Percentiles rank a stretch among this genome's conserved stretches.
Conservation (phyloP, 768 basidiomycete genomes). For the Albatrellus ellisii region DNA sequence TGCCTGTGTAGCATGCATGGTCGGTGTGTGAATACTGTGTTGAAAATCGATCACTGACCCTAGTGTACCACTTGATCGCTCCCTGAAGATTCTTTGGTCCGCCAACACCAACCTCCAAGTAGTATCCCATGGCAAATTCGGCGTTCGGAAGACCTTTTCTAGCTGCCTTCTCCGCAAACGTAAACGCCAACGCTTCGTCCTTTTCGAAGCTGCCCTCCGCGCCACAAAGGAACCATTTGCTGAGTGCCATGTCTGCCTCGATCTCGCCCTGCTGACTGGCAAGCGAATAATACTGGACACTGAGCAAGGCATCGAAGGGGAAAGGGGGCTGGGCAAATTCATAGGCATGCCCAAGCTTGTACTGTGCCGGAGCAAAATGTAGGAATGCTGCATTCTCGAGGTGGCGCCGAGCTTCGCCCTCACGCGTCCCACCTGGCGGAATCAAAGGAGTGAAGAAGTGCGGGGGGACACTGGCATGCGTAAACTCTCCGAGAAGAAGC, state of each 20-base stretch:
- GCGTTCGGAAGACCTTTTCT: slow-evolving; percentile 64
- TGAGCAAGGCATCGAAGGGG: slow-evolving; percentile 78
- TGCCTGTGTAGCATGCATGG: slow-evolving; percentile 34
- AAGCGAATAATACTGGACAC: slow-evolving; percentile 80
- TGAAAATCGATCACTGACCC: slow-evolving; percentile 24
- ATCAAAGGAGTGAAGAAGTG: slow-evolving; percentile 42
- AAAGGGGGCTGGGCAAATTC: slow-evolving; percentile 83
- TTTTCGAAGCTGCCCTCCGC: slow-evolving; percentile 67
- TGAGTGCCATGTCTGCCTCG: slow-evolving; percentile 94
- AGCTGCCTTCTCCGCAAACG: slow-evolving; percentile 84
- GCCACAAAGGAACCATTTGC: slow-evolving; percentile 96
- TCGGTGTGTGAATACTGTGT: not conserved
- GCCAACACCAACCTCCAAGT: slow-evolving; percentile 86
- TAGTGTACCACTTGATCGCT: slow-evolving; percentile 70
- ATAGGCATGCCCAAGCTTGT: slow-evolving; percentile 86
- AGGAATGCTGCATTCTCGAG: slow-evolving; percentile 81
- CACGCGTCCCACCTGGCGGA: slow-evolving; percentile 31
- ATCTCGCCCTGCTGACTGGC: slow-evolving; percentile 78
- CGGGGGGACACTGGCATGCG: slow-evolving; percentile 41
- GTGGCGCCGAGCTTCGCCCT: slow-evolving; percentile 56
- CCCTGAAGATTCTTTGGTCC: slow-evolving; percentile 45
- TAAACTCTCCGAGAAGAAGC: slow-evolving; percentile 73
- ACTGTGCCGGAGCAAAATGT: slow-evolving; percentile 75
- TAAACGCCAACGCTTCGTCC: slow-evolving; percentile 74
- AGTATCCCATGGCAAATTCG: slow-evolving; percentile 95